Evolutionary conservation across 441 rosid species (phyloP), one percentile per base, ranked within the genome.

Genomic region (Adansonia rubrostipa): DNA sequence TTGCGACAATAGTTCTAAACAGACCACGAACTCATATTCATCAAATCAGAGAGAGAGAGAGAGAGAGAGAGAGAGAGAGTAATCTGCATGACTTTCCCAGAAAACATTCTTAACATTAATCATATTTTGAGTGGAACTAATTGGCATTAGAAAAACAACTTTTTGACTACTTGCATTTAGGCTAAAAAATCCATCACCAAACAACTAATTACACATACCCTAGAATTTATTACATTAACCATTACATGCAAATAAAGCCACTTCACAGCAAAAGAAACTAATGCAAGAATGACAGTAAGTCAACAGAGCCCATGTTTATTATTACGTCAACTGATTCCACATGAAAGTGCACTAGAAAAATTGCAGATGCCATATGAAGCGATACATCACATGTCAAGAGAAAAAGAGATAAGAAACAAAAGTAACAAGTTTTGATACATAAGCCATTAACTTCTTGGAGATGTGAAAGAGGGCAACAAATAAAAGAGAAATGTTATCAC

Each of bases 61-160:
- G 28, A 24, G 28, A 24, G 28, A 24, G 28, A 24, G 28, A 24
- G 28, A 24, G 28, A 24, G 28, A 24, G 28, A 24, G 28, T 19
- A 22, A n/a, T 60, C 19, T 22, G 19, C 13, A 53, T 15, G 24
- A 1, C 9, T 57, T 71, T 51, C 47, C 47, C 28, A 15, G 74
- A 53, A 71, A 71, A 24, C 44, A 71, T 71, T 15, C 60, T n/a
- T 70, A 24, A 3, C 60, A 50, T 50, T 50, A 70, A 70, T 70
- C 44, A 20, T 22, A 24, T 10, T 51, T 71, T 15, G 60, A 9
- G 24, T 14, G 44, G 22, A 71, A 71, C 8, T 28, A 71, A 71
- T 51, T 8, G 4, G 45, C 61, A 28, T 14, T 28, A 24, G 45
- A 71, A n/a, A 24, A 51, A 51, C 13, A 71, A 28, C 14, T 15